Evolutionary conservation across 352 stramenopile species (phyloP).

Genomic region (Phytopythium oedochilum): DNA sequence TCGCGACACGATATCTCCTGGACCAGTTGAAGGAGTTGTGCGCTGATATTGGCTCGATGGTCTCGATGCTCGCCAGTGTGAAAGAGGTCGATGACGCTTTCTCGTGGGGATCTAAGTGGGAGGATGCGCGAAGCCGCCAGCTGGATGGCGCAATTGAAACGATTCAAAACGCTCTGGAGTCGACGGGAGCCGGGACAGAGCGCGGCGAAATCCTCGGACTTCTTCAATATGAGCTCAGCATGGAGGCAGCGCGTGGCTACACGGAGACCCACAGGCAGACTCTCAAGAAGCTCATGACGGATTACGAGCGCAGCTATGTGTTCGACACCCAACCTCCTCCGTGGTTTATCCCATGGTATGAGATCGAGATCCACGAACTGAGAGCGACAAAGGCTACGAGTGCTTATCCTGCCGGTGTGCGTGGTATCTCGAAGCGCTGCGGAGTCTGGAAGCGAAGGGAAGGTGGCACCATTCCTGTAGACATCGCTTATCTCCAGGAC

Average conservation of each 20-base stretch:
- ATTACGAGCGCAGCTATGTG: not conserved
- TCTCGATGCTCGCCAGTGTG: not conserved
- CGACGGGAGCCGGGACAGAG: not conserved
- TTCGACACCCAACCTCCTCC: not conserved
- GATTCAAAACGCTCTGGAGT: not conserved
- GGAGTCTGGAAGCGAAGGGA: not conserved
- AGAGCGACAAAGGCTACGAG: not conserved
- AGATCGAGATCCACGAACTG: not conserved
- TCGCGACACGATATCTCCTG: not conserved
- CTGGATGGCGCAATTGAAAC: not conserved
- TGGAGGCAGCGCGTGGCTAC: not conserved
- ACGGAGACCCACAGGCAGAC: not conserved
- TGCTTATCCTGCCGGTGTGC: not conserved
- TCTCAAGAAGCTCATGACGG: not conserved
- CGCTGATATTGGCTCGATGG: not conserved
- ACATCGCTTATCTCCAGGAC: not conserved
- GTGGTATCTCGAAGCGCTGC: not conserved
- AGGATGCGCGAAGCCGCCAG: not conserved
- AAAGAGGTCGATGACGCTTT: not conserved
- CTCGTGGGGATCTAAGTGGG: not conserved
- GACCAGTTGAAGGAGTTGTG: not conserved
- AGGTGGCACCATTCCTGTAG: not conserved
- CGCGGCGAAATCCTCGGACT: not conserved
- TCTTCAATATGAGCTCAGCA: not conserved
- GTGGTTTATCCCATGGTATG: constrained; percentile 4